phyloP scores from a whole-genome alignment of 140 eudicot genomes.

The Erigeron philadelphicus region DNA sequence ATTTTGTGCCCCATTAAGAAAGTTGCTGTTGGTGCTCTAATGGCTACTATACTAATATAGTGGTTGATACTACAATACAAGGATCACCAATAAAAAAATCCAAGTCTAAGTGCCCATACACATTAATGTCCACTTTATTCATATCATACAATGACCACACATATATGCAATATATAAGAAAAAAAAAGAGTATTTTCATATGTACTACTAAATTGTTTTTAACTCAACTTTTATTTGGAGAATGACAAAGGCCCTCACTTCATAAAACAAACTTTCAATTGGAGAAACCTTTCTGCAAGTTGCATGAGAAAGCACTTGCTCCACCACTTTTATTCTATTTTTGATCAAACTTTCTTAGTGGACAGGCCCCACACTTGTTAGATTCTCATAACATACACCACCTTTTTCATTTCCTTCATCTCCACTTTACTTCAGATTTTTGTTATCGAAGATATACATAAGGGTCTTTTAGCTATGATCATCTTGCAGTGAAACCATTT shows the following conservation, averaged over 20 bases:
- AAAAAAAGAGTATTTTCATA: neutral
- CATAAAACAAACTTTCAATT: conserved; percentile 31
- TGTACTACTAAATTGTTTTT: neutral
- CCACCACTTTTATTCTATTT: conserved; percentile 35
- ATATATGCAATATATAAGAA: conserved; percentile 12
- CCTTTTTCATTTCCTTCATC: conserved; percentile 12
- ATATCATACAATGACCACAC: conserved; percentile 8
- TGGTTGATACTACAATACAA: conserved; percentile 30
- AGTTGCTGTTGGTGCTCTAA: conserved; percentile 22
- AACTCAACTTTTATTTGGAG: conserved; percentile 15
- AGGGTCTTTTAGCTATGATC: neutral
- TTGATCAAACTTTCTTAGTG: conserved; percentile 23
- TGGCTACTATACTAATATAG: conserved; percentile 30
- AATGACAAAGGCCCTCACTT: conserved; percentile 23
- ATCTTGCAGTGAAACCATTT: too few species aligned
- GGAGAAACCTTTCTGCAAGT: conserved; percentile 45
- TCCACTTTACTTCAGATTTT: neutral
- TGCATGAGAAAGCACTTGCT: conserved; percentile 41
- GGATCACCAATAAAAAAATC: conserved; percentile 21
- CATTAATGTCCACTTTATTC: conserved; percentile 26
- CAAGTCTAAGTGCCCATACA: conserved; percentile 30
- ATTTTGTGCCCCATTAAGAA: conserved; percentile 13
- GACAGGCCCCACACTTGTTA: conserved; percentile 28
- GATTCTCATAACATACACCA: conserved; percentile 25
- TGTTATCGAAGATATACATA: neutral